These are phyloP conservation scores for Endothia cerciana DNA, from an alignment of 2,329 filamentous ascomycete genomes.

Conservation along the genomic window DNA sequence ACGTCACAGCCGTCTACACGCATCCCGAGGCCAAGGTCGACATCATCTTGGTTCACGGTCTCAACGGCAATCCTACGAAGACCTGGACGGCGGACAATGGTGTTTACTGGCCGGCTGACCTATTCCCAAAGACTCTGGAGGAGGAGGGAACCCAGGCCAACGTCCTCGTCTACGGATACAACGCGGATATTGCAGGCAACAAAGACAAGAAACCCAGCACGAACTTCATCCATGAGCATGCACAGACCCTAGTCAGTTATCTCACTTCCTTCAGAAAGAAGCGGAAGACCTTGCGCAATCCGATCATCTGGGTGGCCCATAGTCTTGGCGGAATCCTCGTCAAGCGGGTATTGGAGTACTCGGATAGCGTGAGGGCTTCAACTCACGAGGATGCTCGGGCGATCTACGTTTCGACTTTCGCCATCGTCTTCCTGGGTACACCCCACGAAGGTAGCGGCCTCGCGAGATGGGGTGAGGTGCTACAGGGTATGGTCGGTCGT, in stretches of 20 bases:
- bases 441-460: conserved; percentile 73
- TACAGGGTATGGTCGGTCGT: conserved; percentile 69
- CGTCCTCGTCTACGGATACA: conserved; percentile 74
- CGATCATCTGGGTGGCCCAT: conserved; percentile 78
- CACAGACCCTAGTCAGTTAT: conserved; percentile 67
- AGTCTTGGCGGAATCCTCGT: conserved; percentile 74
- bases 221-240: conserved; percentile 71
- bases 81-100: conserved; percentile 64
- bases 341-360: conserved; percentile 71
- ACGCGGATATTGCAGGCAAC: conserved; percentile 65
- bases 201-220: conserved; percentile 61
- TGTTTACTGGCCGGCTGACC: conserved; percentile 71
- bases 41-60: conserved; percentile 73
- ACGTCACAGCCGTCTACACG: conserved; percentile 61
- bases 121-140: conserved; percentile 64
- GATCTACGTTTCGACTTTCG: conserved; percentile 75
- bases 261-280: conserved; percentile 66
- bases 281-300: conserved; percentile 59
- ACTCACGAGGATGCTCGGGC: conserved; percentile 68
- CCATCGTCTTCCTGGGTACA: conserved; percentile 76
- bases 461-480: conserved; percentile 67
- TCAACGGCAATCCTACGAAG: conserved; percentile 66
- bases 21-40: conserved; percentile 64
- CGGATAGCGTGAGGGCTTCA: conserved; percentile 61
- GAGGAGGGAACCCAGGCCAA: conserved; percentile 56